Base-by-base conservation (phyloP, 306 rosid genomes). In the Casuarina cunninghamiana region DNA sequence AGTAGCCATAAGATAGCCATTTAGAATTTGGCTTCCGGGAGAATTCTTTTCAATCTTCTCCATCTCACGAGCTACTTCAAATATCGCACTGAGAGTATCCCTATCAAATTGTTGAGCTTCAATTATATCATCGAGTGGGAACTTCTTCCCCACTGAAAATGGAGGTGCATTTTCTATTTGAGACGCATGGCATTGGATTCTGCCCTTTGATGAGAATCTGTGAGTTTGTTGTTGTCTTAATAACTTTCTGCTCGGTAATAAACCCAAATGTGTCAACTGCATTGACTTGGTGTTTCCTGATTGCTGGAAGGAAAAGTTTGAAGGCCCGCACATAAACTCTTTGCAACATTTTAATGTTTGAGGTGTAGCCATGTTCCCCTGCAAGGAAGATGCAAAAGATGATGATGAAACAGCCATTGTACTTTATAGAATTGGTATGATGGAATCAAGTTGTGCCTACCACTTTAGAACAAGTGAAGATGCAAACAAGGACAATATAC, bases 1-100 rank as follows among this genome's bases (percentile, higher is more conserved):
- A 45, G 98, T 91, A 78, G 98, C 97, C 98, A 94, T 91, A 69
- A 94, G 92, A 89, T 89, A 85, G 53, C 97, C 98, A 72, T 83
- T 86, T n/a, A 90, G 91, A 78, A 94, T 79, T 86, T 87, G 96
- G 83, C 91, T 90, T 21, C 90, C 96, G 17, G 86, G 87, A 49
- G 94, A 91, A 37, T 85, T 83, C 84, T 86, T 94, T 74, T 91
- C 91, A 58, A 91, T 83, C 84, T 77, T 84, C 86, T 94, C 98
- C 97, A 94, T 94, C 42, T 88, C 90, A 37, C 74, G 78, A 10
- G 98, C 90, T 80, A 94, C 97, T 48, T 89, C 83, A 76, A 94
- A 94, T 79, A 89, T 88, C 58, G 91, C 86, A 76, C 26, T 72
- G 35, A 93, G 95, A 75, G 74, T 81, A 41, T 93, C 90, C 72